Base-by-base conservation (phyloP, 805 yeast genomes). In the Yarrowia sp. region DNA sequence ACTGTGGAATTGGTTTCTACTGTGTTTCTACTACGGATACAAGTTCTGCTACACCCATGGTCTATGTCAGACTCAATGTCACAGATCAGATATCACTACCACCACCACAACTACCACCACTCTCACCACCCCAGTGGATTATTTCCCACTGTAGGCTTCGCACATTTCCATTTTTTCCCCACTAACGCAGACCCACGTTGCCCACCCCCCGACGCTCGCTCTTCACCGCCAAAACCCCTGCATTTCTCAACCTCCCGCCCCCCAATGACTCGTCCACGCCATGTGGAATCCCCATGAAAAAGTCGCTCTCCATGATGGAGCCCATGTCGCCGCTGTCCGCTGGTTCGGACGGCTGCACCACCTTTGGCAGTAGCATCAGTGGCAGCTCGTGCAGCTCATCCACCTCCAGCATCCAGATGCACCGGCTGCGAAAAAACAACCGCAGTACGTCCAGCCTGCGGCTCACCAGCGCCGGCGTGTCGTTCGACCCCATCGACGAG, bases 171-270 rank as follows among this genome's bases (percentile, higher is more conserved):
- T 36, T 5, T 24, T 24, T 6, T 34, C 42, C 9, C 43, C 33
- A 36, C 64, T 58, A 58, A 58, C 64, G 12, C 64, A 58, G 64
- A 3, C 64, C 64, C 49, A 58, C 50, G 17, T 10, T 43, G 19
- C 64, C 64, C 39, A 58, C 64, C 2, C 64, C 64, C 8, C 24
- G 64, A 42, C 64, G 64, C 33, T 58, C 64, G 33, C 64, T 58
- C 33, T 58, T 58, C 50, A n/a, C 49, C 4, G 49, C 64, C 49
- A 42, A 43, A 58, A 58, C 64, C 43, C 64, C 64, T 58, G 64
- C 64, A 58, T 58, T 58, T 58, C 64, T 58, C 39, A 58, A 42
- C 40, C 64, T 58, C 14, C 64, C 64, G 15, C 64, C 64, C n/a
- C 64, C 64, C 30, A 58, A 58, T 33, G 64, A 58, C 50, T 58